These are phyloP conservation scores for Sphaerosporella brunnea DNA, from an alignment of 495 filamentous ascomycete species.

Conservation along the genomic window DNA sequence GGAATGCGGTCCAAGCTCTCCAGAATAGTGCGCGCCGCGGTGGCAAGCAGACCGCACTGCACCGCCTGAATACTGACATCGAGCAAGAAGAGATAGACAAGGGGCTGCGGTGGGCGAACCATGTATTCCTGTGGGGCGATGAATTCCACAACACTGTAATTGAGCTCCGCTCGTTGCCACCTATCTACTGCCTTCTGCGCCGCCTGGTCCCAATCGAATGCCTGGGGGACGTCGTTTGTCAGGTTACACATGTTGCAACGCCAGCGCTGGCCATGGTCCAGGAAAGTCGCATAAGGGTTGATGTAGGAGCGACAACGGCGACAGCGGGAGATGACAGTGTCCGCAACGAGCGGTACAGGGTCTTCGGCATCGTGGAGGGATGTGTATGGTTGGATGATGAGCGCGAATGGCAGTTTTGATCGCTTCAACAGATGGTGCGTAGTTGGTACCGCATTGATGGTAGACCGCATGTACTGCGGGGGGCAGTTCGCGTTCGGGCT, in stretches of 20 bases:
- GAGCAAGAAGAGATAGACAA: constrained; percentile 95
- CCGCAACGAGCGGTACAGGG: constrained; percentile 73
- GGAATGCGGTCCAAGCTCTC: constrained; percentile 94
- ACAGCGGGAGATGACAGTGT: constrained; percentile 94
- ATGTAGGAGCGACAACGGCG: constrained; percentile 91
- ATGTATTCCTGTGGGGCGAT: constrained; percentile 98
- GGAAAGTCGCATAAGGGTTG: constrained; percentile 88
- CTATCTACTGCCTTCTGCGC: constrained; percentile 77
- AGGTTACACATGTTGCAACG: constrained; percentile 99
- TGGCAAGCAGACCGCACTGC: constrained; percentile 82
- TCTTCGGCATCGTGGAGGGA: constrained; percentile 87
- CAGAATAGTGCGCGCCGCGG: constrained; percentile 78
- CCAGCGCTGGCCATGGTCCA: constrained; percentile 95
- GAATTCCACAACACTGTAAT: constrained; percentile 88
- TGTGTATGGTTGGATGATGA: constrained; percentile 88
- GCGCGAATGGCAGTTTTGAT: constrained; percentile 82
- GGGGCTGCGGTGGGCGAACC: constrained; percentile 89
- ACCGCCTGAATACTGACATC: constrained; percentile 91
- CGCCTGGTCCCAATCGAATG: constrained; percentile 92
- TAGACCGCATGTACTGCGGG: constrained; percentile 88
- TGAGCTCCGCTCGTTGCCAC: constrained; percentile 77
- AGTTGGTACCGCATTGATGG: constrained; percentile 80
- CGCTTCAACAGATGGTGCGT: constrained; percentile 87
- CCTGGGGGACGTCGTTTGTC: constrained; percentile 94
- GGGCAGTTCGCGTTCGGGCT: constrained; percentile 85